Evolutionary conservation across 139 green algal genomes (phyloP), one percentile per base, ranked within the genome.

Genomic region (Microglena sp.): DNA sequence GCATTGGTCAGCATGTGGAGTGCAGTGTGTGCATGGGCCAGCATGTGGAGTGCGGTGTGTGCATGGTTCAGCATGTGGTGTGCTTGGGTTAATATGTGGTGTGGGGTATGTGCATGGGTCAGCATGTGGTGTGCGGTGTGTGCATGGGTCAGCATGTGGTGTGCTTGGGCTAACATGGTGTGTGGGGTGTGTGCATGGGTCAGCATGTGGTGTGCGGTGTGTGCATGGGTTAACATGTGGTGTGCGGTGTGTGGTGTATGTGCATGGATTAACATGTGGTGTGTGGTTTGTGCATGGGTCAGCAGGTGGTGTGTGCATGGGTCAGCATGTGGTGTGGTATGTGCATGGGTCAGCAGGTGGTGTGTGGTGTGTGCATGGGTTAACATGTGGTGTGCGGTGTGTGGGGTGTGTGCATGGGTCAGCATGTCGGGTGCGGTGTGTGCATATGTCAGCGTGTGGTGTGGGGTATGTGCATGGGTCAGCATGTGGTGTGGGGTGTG

Each of bases 201-300:
- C 18, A 65, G 33, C 11, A 65, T 53, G 33, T 65, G 50, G 33
- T 65, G 50, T 4, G 58, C 53, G 33, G 58, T 65, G 33, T 65
- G 50, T 3, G 58, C 58, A 33, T 65, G 58, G 11, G 40, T 50
- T 24, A 24, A 18, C 40, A 18, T 50, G 18, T 50, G 40, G n/a
- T n/a, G 11, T 11, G 18, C n/a, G n/a, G n/a, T n/a, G n/a, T n/a
- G n/a, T n/a, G n/a, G n/a, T n/a, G 40, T 50, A 50, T 50, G 40
- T 50, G 40, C 40, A 18, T 50, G 11, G 11, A 18, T 50, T 11
- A 11, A 50, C 18, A 18, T 18, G 40, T 18, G 18, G 40, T 18
- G 18, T 18, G 40, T 24, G 15, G 15, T 65, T 22, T 50, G 40
- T 50, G 40, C 18, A 18, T 18, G 40, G 11, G 40, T 50, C 15